Conservation (phyloP, 345 rosid species). For the Aquilaria malaccensis region DNA sequence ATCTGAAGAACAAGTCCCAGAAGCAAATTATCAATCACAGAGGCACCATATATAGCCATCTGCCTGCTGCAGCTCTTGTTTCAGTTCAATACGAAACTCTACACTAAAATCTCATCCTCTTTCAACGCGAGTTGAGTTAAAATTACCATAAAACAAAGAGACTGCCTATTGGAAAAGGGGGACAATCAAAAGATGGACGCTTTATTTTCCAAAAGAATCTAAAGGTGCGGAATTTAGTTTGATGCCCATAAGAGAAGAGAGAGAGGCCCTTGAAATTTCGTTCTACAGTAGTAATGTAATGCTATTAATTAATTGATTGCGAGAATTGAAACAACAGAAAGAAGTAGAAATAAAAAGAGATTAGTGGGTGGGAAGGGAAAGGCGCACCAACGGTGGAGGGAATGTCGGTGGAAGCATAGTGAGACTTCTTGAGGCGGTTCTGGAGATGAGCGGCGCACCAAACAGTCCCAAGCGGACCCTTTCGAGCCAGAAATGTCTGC, state of each 20-base stretch:
- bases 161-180: not conserved
- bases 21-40: no score
- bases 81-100: no score
- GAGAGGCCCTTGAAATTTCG: not conserved
- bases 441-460: slow-evolving; percentile 92
- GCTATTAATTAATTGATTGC: not conserved
- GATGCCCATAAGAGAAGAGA: not conserved
- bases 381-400: slow-evolving; percentile 60
- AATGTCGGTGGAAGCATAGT: slow-evolving; percentile 66
- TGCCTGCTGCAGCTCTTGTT: no score
- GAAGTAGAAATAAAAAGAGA: not conserved
- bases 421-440: slow-evolving; percentile 71
- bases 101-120: not conserved
- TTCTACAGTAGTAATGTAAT: no score
- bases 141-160: not conserved
- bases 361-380: not conserved
- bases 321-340: not conserved
- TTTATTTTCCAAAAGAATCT: not conserved
- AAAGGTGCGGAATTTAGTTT: not conserved
- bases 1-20: slow-evolving; percentile 27
- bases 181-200: not conserved
- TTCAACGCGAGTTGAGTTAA: not conserved
- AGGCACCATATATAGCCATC: no score
- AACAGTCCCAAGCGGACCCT: slow-evolving; percentile 73
- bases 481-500: slow-evolving; percentile 59